A percentile compares a stretch with the other conserved stretches of the same genome.
These are phyloP conservation scores for Alternaria brassicae DNA, from an alignment of 2,329 filamentous ascomycete genomes.

Conservation along the genomic window DNA sequence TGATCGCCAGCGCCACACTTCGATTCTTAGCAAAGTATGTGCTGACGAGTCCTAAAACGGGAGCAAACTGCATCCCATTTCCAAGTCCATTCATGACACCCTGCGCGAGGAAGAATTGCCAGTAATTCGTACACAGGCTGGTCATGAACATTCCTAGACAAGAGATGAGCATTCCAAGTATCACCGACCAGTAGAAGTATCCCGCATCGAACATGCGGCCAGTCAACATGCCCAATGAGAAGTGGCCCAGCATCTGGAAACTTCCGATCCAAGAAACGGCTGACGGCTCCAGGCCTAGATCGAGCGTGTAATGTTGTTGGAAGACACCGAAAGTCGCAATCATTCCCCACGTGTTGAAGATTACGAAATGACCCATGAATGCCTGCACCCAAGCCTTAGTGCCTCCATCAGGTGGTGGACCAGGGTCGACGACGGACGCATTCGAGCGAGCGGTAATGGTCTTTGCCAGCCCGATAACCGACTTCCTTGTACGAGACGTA, in stretches of 20 bases:
- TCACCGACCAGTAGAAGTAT: constrained; percentile 56
- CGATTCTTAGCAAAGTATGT: constrained; percentile 69
- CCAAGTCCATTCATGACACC: constrained; percentile 46
- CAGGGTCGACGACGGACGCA: constrained; percentile 43
- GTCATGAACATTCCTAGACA: constrained; percentile 61
- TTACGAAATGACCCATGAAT: constrained; percentile 47
- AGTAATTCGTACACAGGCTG: constrained; percentile 58
- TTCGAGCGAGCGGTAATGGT: constrained; percentile 43
- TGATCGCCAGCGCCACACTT: constrained; percentile 66
- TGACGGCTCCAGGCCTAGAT: constrained; percentile 43
- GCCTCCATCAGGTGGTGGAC: constrained; percentile 50
- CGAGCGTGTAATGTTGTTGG: constrained; percentile 45
- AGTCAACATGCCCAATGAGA: constrained; percentile 59
- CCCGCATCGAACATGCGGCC: constrained; percentile 62
- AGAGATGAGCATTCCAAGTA: constrained; percentile 54
- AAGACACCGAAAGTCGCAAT: constrained; percentile 50
- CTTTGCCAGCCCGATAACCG: constrained; percentile 31
- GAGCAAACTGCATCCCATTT: constrained; percentile 46
- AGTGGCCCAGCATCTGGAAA: constrained; percentile 60
- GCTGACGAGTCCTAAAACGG: constrained; percentile 38
- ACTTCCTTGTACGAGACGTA: constrained; percentile 15
- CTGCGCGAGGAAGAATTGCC: constrained; percentile 54
- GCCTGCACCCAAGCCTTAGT: constrained; percentile 49
- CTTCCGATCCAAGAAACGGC: constrained; percentile 62
- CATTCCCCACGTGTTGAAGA: constrained; percentile 49